Evolutionary conservation across 192 early-diverging fungal species (phyloP).

Genomic region (Coemansia guatemalensis): DNA sequence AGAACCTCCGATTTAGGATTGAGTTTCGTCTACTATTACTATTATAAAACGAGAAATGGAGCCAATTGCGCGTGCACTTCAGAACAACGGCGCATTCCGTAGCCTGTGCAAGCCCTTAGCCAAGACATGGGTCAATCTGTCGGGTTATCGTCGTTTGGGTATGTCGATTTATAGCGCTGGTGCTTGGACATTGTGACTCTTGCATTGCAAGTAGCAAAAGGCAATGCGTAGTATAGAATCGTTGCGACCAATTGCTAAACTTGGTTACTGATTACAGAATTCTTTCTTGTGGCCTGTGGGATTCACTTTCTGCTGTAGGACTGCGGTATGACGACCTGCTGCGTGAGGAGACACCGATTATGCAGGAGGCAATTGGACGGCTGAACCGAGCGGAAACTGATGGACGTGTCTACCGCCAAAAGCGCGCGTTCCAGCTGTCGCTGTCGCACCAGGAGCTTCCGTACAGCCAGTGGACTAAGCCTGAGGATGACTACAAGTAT

Average conservation of each 20-base stretch:
- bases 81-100: slow-evolving; percentile 46
- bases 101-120: slow-evolving; percentile 56
- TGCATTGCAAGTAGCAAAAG: not conserved
- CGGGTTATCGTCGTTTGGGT: slow-evolving; percentile 74
- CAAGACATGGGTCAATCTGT: slow-evolving; percentile 62
- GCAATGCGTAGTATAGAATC: not conserved
- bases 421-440: slow-evolving; percentile 74
- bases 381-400: slow-evolving; percentile 67
- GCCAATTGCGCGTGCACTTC: slow-evolving; percentile 33
- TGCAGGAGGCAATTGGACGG: slow-evolving; percentile 80
- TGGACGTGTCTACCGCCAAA: slow-evolving; percentile 77
- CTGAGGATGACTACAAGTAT: slow-evolving; percentile 82
- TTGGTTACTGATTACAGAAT: slow-evolving; percentile 1
- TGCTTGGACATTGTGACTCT: not conserved
- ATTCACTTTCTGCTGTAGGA: slow-evolving; percentile 54
- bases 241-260: not conserved
- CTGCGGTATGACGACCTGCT: slow-evolving; percentile 90
- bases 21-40: not conserved
- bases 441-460: slow-evolving; percentile 70
- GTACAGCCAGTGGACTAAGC: slow-evolving; percentile 70
- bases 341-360: slow-evolving; percentile 77
- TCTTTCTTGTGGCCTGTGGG: not conserved
- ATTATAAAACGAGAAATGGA: slow-evolving; percentile 18
- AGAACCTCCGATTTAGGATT: not conserved
- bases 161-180: slow-evolving; percentile 22